A percentile compares a stretch with the other conserved stretches of the same genome.
Conservation (phyloP, 306 rosid species). For the Dryas octopetala region DNA sequence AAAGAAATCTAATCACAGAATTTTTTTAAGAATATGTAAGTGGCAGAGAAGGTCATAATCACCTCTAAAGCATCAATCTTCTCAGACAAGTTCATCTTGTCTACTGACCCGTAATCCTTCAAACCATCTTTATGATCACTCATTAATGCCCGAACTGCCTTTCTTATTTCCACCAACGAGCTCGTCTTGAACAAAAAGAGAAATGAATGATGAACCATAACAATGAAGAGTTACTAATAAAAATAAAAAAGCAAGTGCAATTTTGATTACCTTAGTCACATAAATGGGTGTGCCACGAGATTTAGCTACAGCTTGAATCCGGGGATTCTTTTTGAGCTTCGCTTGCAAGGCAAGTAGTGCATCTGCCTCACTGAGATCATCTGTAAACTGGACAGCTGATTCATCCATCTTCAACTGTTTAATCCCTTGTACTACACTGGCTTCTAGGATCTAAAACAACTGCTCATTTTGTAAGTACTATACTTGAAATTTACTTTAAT, state of each 20-base stretch:
- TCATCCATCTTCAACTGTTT: slow-evolving; percentile 72
- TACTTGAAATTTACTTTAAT: background rate
- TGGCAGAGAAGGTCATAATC: slow-evolving; percentile 26
- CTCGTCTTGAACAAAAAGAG: slow-evolving; percentile 50
- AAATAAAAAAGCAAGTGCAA: slow-evolving; percentile 10
- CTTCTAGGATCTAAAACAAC: slow-evolving; percentile 80
- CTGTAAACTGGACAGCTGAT: slow-evolving; percentile 60
- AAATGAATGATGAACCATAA: slow-evolving; percentile 20
- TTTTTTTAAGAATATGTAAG: background rate
- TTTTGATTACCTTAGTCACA: slow-evolving; percentile 64
- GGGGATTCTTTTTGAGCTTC: slow-evolving; percentile 82
- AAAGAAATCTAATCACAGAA: background rate
- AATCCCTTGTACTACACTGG: slow-evolving; percentile 73
- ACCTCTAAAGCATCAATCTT: slow-evolving; percentile 90
- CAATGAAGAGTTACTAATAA: slow-evolving; percentile 10
- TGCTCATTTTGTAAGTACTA: slow-evolving; percentile 53
- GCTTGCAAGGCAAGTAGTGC: slow-evolving; percentile 86
- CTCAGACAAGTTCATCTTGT: slow-evolving; percentile 55
- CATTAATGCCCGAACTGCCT: slow-evolving; percentile 63
- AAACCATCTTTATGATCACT: slow-evolving; percentile 69
- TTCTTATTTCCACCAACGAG: slow-evolving; percentile 75
- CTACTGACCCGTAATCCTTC: slow-evolving; percentile 52
- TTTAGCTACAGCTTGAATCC: slow-evolving; percentile 89
- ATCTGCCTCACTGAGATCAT: slow-evolving; percentile 88
- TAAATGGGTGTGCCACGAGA: slow-evolving; percentile 74